A percentile compares a stretch with the other conserved stretches of the same genome.
phyloP scores from a whole-genome alignment of 208 protist genomes.

The Acanthamoeba quina region DNA sequence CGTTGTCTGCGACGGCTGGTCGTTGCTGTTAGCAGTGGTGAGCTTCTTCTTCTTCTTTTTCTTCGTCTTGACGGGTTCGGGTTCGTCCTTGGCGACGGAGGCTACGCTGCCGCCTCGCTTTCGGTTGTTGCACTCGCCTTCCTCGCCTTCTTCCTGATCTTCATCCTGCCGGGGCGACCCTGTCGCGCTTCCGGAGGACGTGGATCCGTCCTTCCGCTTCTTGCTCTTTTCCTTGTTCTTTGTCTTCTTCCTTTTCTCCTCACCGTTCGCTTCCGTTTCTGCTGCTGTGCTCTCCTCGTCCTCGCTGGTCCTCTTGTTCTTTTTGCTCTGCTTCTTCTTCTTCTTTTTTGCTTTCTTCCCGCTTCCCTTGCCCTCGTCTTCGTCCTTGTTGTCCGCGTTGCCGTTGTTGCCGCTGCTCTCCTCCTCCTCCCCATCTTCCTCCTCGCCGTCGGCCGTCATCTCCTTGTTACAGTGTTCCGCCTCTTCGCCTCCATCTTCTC shows the following conservation, averaged over 20 bases:
- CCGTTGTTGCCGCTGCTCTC: background rate
- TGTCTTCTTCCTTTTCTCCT: background rate
- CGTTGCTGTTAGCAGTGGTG: too few species aligned
- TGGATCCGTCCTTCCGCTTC: background rate
- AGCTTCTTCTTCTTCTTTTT: background rate
- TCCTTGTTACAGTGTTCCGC: background rate
- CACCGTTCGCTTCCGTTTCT: background rate
- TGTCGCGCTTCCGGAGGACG: background rate
- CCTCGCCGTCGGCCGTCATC: background rate
- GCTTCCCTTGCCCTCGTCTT: background rate
- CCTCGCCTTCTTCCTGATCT: background rate
- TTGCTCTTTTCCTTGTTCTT: background rate
- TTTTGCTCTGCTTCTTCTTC: background rate
- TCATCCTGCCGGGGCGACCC: background rate
- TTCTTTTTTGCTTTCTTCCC: background rate
- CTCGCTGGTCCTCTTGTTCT: background rate
- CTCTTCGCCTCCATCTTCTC: background rate
- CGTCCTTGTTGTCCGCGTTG: background rate
- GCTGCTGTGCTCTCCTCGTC: background rate
- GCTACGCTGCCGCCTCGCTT: background rate
- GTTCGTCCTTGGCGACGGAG: background rate
- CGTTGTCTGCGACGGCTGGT: background rate
- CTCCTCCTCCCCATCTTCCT: background rate
- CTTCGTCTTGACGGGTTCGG: background rate
- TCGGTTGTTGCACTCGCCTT: background rate